Percentiles rank a stretch among this genome's conserved stretches.
phyloP scores from a whole-genome alignment of 805 yeast species.

The Cyberlindnera galapagoensis region DNA sequence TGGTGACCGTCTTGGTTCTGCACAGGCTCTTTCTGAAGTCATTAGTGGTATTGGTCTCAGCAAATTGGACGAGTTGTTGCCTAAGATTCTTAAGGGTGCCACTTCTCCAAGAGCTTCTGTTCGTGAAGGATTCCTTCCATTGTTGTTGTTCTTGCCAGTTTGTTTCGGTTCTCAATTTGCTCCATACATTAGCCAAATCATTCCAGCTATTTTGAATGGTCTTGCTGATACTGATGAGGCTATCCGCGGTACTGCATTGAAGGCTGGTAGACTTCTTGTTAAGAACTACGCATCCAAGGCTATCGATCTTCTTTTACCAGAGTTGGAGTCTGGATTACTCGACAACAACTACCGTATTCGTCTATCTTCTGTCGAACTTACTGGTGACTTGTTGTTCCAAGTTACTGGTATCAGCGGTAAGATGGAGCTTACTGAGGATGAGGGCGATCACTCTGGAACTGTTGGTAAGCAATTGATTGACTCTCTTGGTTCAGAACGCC shows the following conservation, averaged over 20 bases:
- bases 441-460: conserved; percentile 39
- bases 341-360: conserved; percentile 83
- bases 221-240: conserved; percentile 85
- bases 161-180: conserved; percentile 90
- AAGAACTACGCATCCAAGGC: conserved; percentile 89
- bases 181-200: conserved; percentile 77
- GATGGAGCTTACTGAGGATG: conserved; percentile 58
- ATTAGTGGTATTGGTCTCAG: conserved; percentile 83
- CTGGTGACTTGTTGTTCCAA: conserved; percentile 92
- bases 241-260: conserved; percentile 81
- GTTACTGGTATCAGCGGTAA: conserved; percentile 85
- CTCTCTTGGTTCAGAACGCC: conserved; percentile 78
- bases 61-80: conserved; percentile 85
- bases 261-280: conserved; percentile 89
- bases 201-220: conserved; percentile 89
- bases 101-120: conserved; percentile 59
- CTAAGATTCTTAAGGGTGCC: conserved; percentile 69
- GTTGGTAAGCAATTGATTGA: conserved; percentile 62
- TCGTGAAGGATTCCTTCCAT: conserved; percentile 90
- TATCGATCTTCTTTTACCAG: conserved; percentile 88
- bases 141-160: conserved; percentile 84
- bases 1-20: conserved; percentile 94
- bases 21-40: conserved; percentile 94
- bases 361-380: conserved; percentile 86
- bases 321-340: conserved; percentile 82